phyloP scores from a whole-genome alignment of 306 rosid genomes.

The Prunus davidiana region DNA sequence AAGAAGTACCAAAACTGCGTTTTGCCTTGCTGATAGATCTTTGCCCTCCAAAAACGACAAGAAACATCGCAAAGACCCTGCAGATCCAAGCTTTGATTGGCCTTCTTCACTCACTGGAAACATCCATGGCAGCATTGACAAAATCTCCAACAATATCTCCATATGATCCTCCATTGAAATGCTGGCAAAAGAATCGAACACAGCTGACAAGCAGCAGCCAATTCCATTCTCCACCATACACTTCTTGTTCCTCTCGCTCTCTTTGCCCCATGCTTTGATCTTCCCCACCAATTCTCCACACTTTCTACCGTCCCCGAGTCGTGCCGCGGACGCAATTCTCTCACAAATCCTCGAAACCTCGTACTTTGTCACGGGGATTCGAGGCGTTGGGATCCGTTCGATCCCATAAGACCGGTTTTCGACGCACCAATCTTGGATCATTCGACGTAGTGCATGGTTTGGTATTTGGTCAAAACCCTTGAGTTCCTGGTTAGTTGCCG shows the following conservation, averaged over 20 bases:
- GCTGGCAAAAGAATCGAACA: constrained; percentile 46
- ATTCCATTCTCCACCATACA: constrained; percentile 44
- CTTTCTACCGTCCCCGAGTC: constrained; percentile 32
- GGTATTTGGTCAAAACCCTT: constrained; percentile 55
- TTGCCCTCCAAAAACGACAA: constrained; percentile 45
- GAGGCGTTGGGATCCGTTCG: constrained; percentile 81
- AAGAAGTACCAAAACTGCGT: constrained; percentile 41
- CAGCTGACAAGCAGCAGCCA: constrained; percentile 35
- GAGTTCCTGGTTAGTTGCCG: constrained; percentile 59
- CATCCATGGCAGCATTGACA: constrained; percentile 53
- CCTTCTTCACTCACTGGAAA: constrained; percentile 45
- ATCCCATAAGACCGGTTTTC: constrained; percentile 56
- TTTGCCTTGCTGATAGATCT: constrained; percentile 55
- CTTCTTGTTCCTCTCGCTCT: constrained; percentile 73
- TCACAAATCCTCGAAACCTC: constrained; percentile 47
- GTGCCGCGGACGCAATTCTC: constrained; percentile 31
- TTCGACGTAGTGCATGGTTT: constrained; percentile 59
- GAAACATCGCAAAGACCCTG: constrained; percentile 37
- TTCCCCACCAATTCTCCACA: constrained; percentile 52
- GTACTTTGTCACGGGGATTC: constrained; percentile 50
- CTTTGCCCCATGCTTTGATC: constrained; percentile 65
- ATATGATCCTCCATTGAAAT: constrained; percentile 30
- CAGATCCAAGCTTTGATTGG: constrained; percentile 39
- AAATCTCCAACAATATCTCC: constrained; percentile 47
- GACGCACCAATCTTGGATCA: constrained; percentile 94